Conservation (phyloP, 306 rosid species). For the Prunus kanzakura region DNA sequence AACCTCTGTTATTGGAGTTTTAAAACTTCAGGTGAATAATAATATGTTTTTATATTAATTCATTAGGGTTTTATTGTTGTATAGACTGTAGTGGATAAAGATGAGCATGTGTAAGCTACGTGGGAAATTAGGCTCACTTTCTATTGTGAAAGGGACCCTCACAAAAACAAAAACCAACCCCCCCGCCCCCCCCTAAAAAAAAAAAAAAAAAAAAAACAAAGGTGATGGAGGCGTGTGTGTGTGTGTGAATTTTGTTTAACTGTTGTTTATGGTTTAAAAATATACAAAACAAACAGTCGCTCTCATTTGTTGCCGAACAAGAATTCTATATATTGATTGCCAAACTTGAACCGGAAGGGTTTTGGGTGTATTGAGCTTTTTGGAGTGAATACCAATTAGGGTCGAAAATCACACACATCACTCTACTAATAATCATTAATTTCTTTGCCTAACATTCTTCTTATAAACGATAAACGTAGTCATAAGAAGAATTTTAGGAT, state of each 20-base stretch:
- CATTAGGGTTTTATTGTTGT: background rate
- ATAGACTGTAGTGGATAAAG: background rate
- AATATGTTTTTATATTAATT: background rate
- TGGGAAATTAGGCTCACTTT: background rate
- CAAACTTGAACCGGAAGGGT: background rate
- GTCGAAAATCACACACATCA: too few relatives aligned
- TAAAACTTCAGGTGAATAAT: background rate
- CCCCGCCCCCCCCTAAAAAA: too few relatives aligned
- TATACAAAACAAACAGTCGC: background rate
- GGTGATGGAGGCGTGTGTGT: background rate
- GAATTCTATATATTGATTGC: background rate
- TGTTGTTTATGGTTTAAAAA: background rate
- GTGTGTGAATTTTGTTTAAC: background rate
- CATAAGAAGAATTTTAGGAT: too few relatives aligned
- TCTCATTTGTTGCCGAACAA: background rate
- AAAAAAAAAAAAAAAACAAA: too few relatives aligned
- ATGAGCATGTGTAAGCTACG: background rate
- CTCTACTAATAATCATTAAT: too few relatives aligned
- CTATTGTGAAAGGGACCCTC: background rate
- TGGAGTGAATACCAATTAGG: background rate
- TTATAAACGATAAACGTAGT: too few relatives aligned
- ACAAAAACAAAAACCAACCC: background rate
- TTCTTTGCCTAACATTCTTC: too few relatives aligned
- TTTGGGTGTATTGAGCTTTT: background rate
- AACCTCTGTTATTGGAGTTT: background rate